Evolutionary conservation across 2,329 filamentous ascomycete genomes (phyloP).

Genomic region (Alternaria infectoria): DNA sequence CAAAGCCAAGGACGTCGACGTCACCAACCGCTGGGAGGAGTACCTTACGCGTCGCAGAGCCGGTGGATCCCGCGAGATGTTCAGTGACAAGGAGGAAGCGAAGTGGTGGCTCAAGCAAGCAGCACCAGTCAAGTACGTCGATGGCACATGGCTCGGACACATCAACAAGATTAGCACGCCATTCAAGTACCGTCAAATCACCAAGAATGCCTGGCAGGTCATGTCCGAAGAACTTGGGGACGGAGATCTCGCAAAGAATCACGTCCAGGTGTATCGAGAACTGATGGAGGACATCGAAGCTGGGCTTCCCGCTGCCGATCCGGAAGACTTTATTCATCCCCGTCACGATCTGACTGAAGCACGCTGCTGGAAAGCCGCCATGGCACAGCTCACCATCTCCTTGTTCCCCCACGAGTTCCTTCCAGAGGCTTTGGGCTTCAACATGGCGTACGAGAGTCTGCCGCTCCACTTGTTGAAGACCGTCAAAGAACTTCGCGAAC

Average conservation of each 20-base stretch:
- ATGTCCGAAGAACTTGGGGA: slow-evolving; percentile 60
- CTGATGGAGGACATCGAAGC: slow-evolving; percentile 42
- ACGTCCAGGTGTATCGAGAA: slow-evolving; percentile 49
- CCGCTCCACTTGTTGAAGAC: slow-evolving; percentile 51
- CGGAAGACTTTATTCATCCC: slow-evolving; percentile 37
- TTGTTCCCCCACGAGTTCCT: slow-evolving; percentile 58
- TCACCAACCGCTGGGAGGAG: slow-evolving; percentile 41
- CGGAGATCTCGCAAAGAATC: slow-evolving; percentile 55
- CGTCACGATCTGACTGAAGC: slow-evolving; percentile 32
- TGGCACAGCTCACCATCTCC: slow-evolving; percentile 56
- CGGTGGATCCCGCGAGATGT: slow-evolving; percentile 47
- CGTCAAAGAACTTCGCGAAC: slow-evolving; percentile 53
- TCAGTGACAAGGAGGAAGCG: slow-evolving; percentile 46
- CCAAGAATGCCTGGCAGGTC: slow-evolving; percentile 56
- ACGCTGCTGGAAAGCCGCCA: slow-evolving; percentile 52
- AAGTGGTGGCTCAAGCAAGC: slow-evolving; percentile 50
- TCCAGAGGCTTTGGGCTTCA: slow-evolving; percentile 60
- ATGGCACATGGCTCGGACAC: slow-evolving; percentile 58
- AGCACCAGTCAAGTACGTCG: slow-evolving; percentile 56
- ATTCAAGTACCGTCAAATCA: slow-evolving; percentile 48
- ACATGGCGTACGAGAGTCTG: slow-evolving; percentile 56
- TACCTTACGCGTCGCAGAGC: slow-evolving; percentile 45
- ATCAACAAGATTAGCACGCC: slow-evolving; percentile 55
- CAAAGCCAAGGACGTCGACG: slow-evolving; percentile 37
- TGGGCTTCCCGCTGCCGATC: slow-evolving; percentile 41